These are phyloP conservation scores for Arxiozyma bovina DNA, from an alignment of 1,139 yeast genomes.

Conservation along the genomic window DNA sequence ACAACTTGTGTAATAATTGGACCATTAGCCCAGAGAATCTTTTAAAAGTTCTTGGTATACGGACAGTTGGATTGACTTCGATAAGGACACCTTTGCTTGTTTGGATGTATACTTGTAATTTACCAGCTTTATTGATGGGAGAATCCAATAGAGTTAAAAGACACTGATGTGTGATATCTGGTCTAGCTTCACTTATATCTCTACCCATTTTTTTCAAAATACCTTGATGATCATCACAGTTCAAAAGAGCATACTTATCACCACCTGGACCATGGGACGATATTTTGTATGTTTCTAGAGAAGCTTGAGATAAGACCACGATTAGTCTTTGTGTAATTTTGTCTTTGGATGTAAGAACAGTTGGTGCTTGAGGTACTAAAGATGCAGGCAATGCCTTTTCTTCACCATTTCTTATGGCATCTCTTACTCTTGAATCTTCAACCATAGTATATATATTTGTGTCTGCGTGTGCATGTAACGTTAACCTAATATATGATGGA, in stretches of 20 bases:
- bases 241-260: slow-evolving; percentile 83
- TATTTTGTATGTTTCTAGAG: slow-evolving; percentile 88
- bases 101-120: slow-evolving; percentile 88
- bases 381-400: slow-evolving; percentile 51
- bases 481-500: neutral
- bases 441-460: slow-evolving; percentile 28
- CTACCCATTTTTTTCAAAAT: slow-evolving; percentile 89
- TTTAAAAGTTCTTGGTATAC: slow-evolving; percentile 96
- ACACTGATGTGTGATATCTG: slow-evolving; percentile 96
- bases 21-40: slow-evolving; percentile 97
- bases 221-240: slow-evolving; percentile 98
- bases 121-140: slow-evolving; percentile 95
- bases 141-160: slow-evolving; percentile 85
- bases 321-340: slow-evolving; percentile 75
- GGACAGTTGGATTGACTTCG: slow-evolving; percentile 91
- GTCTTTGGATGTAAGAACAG: slow-evolving; percentile 72
- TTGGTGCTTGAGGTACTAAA: slow-evolving; percentile 77
- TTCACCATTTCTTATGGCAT: slow-evolving; percentile 33
- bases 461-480: neutral
- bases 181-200: slow-evolving; percentile 96
- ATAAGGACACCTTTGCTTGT: slow-evolving; percentile 90
- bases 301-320: slow-evolving; percentile 90
- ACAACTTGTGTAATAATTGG: slow-evolving; percentile 81
- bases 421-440: slow-evolving; percentile 39
- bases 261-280: slow-evolving; percentile 70